Conservation (phyloP, 352 stramenopile species). For the Pythium aphanidermatum region DNA sequence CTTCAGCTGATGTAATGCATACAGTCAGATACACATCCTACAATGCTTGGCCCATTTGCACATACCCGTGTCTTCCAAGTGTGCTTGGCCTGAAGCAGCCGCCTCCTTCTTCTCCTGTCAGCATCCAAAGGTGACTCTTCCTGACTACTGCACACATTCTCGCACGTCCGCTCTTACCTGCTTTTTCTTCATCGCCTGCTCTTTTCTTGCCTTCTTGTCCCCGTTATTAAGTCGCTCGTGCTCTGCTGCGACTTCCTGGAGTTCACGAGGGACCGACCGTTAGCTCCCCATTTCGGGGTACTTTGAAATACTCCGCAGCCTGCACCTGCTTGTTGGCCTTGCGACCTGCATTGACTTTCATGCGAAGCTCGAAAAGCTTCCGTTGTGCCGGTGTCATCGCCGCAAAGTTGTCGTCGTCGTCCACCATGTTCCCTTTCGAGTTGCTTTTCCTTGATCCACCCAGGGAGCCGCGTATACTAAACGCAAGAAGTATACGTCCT, state of each 20-base stretch:
- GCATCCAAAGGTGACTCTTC: neutral
- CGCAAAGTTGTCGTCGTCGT: constrained; percentile 35
- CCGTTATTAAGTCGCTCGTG: constrained; percentile 64
- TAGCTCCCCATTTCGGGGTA: too few relatives aligned
- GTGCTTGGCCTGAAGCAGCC: constrained; percentile 32
- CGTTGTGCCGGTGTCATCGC: constrained; percentile 68
- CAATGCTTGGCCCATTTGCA: neutral
- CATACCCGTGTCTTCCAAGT: constrained; percentile 64
- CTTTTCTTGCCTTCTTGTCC: constrained; percentile 56
- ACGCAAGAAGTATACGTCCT: constrained; percentile 6
- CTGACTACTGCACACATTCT: constrained; percentile 1
- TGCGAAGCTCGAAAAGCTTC: constrained; percentile 82
- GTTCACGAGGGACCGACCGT: neutral
- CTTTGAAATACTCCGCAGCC: too few relatives aligned
- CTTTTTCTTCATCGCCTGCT: constrained; percentile 46
- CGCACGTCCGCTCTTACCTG: too few relatives aligned
- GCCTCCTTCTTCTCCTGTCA: constrained; percentile 49
- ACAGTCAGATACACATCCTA: too few relatives aligned
- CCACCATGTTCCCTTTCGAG: constrained; percentile 15
- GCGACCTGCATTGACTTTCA: constrained; percentile 77
- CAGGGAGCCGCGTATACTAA: neutral
- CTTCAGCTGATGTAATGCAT: constrained; percentile 28
- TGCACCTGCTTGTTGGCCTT: constrained; percentile 76
- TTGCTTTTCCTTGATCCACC: neutral
- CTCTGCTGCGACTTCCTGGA: constrained; percentile 61